A percentile compares a stretch with the other conserved stretches of the same genome.
Conservation (phyloP, 352 stramenopile genomes). For the Globisporangium mamillatum region DNA sequence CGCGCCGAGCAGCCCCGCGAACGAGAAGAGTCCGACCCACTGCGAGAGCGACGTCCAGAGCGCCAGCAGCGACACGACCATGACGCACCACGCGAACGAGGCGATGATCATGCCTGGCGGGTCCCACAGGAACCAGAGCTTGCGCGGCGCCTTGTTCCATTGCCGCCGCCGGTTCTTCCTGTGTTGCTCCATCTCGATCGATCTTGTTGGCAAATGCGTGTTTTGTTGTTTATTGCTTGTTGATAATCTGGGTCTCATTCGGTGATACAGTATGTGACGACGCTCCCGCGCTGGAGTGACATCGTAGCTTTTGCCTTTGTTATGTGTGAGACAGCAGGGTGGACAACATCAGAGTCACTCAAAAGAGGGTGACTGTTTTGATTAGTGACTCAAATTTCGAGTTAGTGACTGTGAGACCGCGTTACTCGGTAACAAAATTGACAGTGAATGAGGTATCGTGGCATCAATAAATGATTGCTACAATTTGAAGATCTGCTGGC, state of each 20-base stretch:
- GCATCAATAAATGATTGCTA: too few species aligned
- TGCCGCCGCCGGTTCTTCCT: not conserved
- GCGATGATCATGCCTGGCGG: slow-evolving; percentile 62
- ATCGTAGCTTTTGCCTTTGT: too few species aligned
- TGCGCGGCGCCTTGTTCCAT: slow-evolving; percentile 3
- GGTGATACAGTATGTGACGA: too few species aligned
- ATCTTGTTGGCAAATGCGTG: not conserved
- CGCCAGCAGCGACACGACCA: slow-evolving; percentile 38
- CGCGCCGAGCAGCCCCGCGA: slow-evolving; percentile 36
- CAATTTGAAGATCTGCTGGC: too few species aligned
- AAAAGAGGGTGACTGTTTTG: too few species aligned
- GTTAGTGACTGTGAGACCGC: too few species aligned
- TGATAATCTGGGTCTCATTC: not conserved
- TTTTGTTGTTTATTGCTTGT: not conserved
- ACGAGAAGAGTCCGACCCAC: slow-evolving; percentile 59
- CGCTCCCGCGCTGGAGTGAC: too few species aligned
- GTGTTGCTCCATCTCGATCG: not conserved
- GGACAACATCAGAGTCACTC: too few species aligned
- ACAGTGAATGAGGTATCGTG: too few species aligned
- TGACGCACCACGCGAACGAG: slow-evolving; percentile 52
- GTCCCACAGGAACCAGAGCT: slow-evolving; percentile 61
- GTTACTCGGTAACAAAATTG: too few species aligned
- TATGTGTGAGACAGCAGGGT: too few species aligned
- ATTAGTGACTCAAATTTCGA: too few species aligned
- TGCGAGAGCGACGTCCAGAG: slow-evolving; percentile 48